Evolutionary conservation across 192 early-diverging fungal species (phyloP), one percentile per base, ranked within the genome.

Genomic region (Coemansia sp.): DNA sequence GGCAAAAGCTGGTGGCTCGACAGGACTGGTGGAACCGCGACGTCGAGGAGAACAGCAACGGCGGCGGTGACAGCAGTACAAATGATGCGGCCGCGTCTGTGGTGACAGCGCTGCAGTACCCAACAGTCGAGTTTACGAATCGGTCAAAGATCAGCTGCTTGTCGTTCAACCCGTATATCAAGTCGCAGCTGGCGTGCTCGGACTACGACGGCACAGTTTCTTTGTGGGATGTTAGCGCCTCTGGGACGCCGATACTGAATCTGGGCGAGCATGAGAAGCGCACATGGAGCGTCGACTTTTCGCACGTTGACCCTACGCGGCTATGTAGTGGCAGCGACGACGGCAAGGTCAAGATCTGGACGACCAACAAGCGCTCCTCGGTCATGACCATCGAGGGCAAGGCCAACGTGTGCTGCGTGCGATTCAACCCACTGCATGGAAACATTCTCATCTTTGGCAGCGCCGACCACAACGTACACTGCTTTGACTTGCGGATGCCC

Each of bases 281-380:
- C 4, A 88, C 90, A 10, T 98, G 95, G 95, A 92, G 94, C 57
- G 91, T 97, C 7, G 94, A 97, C 73, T 97, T 93, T 73, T 89
- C 86, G 57, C 70, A 77, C 9, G 85, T 82, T 14, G 91, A 97
- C 67, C 94, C 95, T 14, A 90, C 85, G 27, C 81, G 87, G 2
- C 72, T 97, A 63, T 93, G 91, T 45, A 93, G 91, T 71, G 94
- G 93, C 32, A 94, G 97, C 76, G 97, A 98, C 69, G 97, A 98
- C 68, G 78, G 91, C 6, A 93, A 91, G 63, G 97, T 95, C 55
- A 94, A 94, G 76, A 88, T 98, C 55, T 98, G 97, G 97, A 89
- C 90, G 0, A 91, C 86, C 7, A 94, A 85, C 51, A 86, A 89
- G 32, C 78, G 84, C 11, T 61, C 86, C 5, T 94, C 95, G 17